A percentile compares a stretch with the other conserved stretches of the same genome.
These are phyloP conservation scores for Stygiomarasmius scandens DNA, from an alignment of 1,284 basidiomycete species.

Conservation along the genomic window DNA sequence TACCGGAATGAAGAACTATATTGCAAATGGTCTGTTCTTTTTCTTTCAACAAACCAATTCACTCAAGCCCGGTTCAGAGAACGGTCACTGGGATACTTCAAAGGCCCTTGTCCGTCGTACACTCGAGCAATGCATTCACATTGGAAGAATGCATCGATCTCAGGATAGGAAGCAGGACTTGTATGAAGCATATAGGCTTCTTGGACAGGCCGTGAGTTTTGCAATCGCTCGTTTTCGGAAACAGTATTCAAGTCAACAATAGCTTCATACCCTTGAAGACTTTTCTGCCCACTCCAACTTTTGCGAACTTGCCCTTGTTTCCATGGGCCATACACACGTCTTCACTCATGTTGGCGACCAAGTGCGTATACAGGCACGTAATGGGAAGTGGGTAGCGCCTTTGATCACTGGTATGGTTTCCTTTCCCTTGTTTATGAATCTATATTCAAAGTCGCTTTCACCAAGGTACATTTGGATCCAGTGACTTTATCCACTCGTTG, in stretches of 20 bases:
- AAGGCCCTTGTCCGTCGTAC: slow-evolving; percentile 80
- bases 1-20: slow-evolving; percentile 97
- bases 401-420: slow-evolving; percentile 74
- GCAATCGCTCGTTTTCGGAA: neutral
- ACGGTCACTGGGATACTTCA: slow-evolving; percentile 86
- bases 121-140: slow-evolving; percentile 72
- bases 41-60: neutral
- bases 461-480: slow-evolving; percentile 80
- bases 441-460: neutral
- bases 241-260: slow-evolving; percentile 3
- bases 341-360: slow-evolving; percentile 92
- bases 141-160: slow-evolving; percentile 62
- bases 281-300: slow-evolving; percentile 91
- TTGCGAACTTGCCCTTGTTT: slow-evolving; percentile 78
- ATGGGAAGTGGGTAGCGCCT: slow-evolving; percentile 78
- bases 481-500: slow-evolving; percentile 83
- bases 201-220: slow-evolving; percentile 65
- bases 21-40: slow-evolving; percentile 69
- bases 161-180: slow-evolving; percentile 68
- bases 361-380: slow-evolving; percentile 75
- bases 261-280: slow-evolving; percentile 86
- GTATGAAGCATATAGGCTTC: slow-evolving; percentile 82
- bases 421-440: neutral
- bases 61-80: slow-evolving; percentile 57
- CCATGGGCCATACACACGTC: slow-evolving; percentile 75